Percentiles rank a stretch among this genome's conserved stretches.
Conservation (phyloP, 2,329 filamentous ascomycete genomes). For the Cordyceps fumosorosea region DNA sequence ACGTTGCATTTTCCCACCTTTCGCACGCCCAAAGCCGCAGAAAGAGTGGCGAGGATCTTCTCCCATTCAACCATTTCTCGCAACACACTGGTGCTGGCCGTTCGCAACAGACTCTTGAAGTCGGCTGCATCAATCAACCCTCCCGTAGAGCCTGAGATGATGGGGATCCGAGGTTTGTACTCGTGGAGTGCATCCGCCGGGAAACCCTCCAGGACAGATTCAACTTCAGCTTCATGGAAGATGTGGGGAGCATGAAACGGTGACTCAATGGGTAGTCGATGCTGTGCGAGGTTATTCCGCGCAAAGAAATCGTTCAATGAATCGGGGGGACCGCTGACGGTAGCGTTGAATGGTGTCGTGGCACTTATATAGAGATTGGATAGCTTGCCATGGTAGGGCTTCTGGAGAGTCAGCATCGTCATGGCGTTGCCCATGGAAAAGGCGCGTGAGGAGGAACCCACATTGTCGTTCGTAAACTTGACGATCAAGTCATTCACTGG, state of each 20-base stretch:
- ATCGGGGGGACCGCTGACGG: constrained; percentile 21
- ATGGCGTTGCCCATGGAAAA: neutral
- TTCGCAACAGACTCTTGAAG: neutral
- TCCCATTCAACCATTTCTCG: neutral
- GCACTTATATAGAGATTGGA: constrained; percentile 21
- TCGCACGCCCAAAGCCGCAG: neutral
- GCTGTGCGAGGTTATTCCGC: neutral
- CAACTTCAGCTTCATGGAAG: constrained; percentile 12
- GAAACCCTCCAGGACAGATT: neutral
- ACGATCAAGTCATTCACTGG: constrained; percentile 12
- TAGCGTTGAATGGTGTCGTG: constrained; percentile 16
- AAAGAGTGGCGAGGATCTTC: neutral
- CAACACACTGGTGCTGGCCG: neutral
- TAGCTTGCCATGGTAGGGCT: neutral
- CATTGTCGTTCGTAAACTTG: neutral
- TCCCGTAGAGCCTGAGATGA: neutral
- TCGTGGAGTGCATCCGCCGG: neutral
- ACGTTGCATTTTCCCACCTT: neutral
- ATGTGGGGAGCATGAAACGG: constrained; percentile 22
- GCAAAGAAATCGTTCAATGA: constrained; percentile 12
- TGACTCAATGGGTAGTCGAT: constrained; percentile 16
- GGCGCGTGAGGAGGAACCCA: neutral
- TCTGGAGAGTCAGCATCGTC: neutral
- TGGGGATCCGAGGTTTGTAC: neutral
- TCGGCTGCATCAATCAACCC: neutral